Percentiles rank a stretch among this genome's conserved stretches.
phyloP scores from a whole-genome alignment of 306 rosid species.

The Crotalaria pallida region DNA sequence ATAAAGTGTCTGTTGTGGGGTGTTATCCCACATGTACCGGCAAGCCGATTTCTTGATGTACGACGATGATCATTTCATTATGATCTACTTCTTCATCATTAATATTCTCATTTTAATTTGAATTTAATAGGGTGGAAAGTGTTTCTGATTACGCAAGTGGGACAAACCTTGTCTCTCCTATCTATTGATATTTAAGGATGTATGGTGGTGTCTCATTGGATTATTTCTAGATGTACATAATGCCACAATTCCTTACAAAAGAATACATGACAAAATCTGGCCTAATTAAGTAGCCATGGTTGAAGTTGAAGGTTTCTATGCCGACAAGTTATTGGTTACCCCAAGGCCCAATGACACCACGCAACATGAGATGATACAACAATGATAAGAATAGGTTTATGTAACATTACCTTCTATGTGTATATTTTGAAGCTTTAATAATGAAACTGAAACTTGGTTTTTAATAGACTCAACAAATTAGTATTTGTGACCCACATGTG shows the following conservation, averaged over 20 bases:
- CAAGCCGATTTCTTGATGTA: too few relatives aligned
- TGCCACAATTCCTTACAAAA: too few relatives aligned
- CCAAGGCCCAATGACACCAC: slow-evolving; percentile 63
- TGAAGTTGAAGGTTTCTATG: slow-evolving; percentile 80
- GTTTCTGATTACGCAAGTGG: slow-evolving; percentile 95
- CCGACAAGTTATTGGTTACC: slow-evolving; percentile 83
- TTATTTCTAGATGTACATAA: slow-evolving; percentile 78
- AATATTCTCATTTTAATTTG: too few relatives aligned
- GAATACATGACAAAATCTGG: too few relatives aligned
- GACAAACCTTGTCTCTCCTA: slow-evolving; percentile 89
- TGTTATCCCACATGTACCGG: too few relatives aligned
- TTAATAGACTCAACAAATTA: neutral
- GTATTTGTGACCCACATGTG: too few relatives aligned
- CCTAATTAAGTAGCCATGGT: too few relatives aligned
- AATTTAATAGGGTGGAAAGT: too few relatives aligned
- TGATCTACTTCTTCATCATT: too few relatives aligned
- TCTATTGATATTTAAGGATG: slow-evolving; percentile 88
- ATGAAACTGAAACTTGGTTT: neutral
- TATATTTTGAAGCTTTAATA: neutral
- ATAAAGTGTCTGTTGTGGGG: too few relatives aligned
- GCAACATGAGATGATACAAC: slow-evolving; percentile 27
- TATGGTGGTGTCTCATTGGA: slow-evolving; percentile 84
- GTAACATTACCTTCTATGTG: too few relatives aligned
- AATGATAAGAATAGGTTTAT: neutral
- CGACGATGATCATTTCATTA: too few relatives aligned